Evolutionary conservation across 345 rosid species (phyloP), one percentile per base, ranked within the genome.

Genomic region (Rhizophora mangle): DNA sequence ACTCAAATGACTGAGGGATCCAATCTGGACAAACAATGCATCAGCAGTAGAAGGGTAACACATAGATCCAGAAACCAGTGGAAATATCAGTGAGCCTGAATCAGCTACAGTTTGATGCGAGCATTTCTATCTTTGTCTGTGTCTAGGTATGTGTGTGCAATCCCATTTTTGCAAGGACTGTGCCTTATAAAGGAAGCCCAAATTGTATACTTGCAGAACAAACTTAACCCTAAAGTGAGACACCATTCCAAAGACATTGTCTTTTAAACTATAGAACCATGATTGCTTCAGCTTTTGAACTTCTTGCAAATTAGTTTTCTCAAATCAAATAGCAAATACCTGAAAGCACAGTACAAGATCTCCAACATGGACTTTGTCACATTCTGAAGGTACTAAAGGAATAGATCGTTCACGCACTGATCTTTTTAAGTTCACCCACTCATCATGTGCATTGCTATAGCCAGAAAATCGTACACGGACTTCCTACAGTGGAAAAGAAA

Each of bases 401-500:
- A 91, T 76, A 60, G 97, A 93, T 60, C 94, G 86, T 71, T 88
- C 87, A 18, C 98, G 88, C 55, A 93, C 81, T 52, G 68, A 84
- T 6, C 36, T 66, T 71, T 61, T 83, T 55, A 93, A 88, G 31
- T 81, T 86, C 64, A 93, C 91, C 98, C 98, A 93, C 78, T 93
- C 98, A 69, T 93, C 98, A 22, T 93, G 85, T 51, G 71, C 55
- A 49, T 87, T 83, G 51, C 73, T 72, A 24, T 80, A 93, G 10
- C 98, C 97, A 68, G 92, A 64, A 75, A 82, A 93, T 20, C 98
- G 82, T 39, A 87, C 91, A 64, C 97, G 96, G 31, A 80, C 98
- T 83, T 90, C 97, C 98, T 93, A 82, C 34, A 16, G 78, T 62
- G 56, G 37, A 49, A n/a, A 54, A 32, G 31, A 49, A 6, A 63